A percentile compares a stretch with the other conserved stretches of the same genome.
Conservation (phyloP, 1,284 basidiomycete species). For the Porodaedalea pini region DNA sequence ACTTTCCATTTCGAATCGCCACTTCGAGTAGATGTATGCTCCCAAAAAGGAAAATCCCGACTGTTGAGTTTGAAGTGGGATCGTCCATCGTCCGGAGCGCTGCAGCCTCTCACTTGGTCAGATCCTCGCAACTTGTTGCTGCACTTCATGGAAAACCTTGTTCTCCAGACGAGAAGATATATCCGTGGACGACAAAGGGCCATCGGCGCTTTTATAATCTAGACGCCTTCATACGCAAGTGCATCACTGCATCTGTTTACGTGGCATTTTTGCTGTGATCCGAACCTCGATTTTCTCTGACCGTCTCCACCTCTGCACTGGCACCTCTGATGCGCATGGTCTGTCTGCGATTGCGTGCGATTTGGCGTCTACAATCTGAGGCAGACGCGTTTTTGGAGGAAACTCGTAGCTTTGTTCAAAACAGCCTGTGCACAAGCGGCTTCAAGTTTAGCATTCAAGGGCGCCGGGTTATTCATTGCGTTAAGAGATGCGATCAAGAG, state of each 20-base stretch:
- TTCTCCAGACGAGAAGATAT: neutral
- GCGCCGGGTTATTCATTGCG: neutral
- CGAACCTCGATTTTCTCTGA: neutral
- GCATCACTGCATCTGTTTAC: slow-evolving; percentile 1
- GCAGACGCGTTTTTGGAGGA: too few species aligned
- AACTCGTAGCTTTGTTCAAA: too few species aligned
- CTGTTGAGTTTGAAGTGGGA: neutral
- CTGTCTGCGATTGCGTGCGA: too few species aligned
- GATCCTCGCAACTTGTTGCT: neutral
- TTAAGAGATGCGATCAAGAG: slow-evolving; percentile 12
- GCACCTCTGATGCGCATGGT: neutral
- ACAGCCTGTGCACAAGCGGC: too few species aligned
- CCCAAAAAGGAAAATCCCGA: neutral
- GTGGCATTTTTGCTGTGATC: slow-evolving; percentile 7
- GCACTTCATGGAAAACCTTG: neutral
- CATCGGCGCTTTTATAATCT: slow-evolving; percentile 1
- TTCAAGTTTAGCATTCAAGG: neutral
- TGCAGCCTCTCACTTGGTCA: neutral
- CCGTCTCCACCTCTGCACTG: slow-evolving; percentile 8
- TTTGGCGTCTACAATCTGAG: too few species aligned
- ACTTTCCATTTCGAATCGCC: neutral
- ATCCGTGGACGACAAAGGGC: slow-evolving; percentile 7
- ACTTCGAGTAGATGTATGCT: neutral
- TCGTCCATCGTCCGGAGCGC: neutral
- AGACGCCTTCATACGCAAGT: neutral